Evolutionary conservation across 1,284 basidiomycete species (phyloP), one percentile per base, ranked within the genome.

Genomic region (Ceratorhiza oryzae-sativae): DNA sequence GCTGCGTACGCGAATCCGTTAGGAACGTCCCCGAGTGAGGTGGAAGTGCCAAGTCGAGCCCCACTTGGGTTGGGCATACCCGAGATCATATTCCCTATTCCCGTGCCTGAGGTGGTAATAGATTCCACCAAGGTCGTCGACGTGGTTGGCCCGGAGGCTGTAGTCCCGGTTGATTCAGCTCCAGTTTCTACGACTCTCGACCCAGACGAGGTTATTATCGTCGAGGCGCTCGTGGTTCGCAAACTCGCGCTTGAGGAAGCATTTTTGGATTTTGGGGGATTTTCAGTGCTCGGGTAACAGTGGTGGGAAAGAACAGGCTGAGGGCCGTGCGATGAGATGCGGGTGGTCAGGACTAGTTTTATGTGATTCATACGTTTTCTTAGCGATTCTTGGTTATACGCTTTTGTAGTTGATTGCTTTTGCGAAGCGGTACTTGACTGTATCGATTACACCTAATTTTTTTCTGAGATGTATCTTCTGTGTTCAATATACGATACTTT

Each of bases 191-290:
- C 15, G 1, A 32, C 15, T 32, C n/a, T n/a, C 20, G 25, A 61
- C n/a, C 10, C 65, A 48, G 58, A 73, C 74, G 46, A 73, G 49
- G 63, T 65, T 0, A 70, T 76, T 12, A 92, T 93, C 58, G 90
- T 92, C n/a, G 91, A 93, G 78, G 91, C 86, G 1, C 83, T 93
- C 34, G 88, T 93, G 1, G 87, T 92, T 15, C 83, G 90, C 61
- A 90, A 92, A 79, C 82, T 91, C 80, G 87, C 87, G 10, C 76
- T 89, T 2, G 88, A 90, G 71, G 91, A 92, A 77, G 88, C 83
- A 9, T 92, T 88, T 78, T 78, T 92, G 72, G 90, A 92, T 78
- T 91, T 92, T 77, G 86, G 85, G 9, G 87, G 87, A 4, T 89
- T 92, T 75, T 70, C 65, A 41, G 65, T 70, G 53, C 42, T 70